Percentiles rank a stretch among this genome's conserved stretches.
These are phyloP conservation scores for Cymbopogon flexuosus DNA, from an alignment of 202 grass and related monocot genomes.

Conservation along the genomic window DNA sequence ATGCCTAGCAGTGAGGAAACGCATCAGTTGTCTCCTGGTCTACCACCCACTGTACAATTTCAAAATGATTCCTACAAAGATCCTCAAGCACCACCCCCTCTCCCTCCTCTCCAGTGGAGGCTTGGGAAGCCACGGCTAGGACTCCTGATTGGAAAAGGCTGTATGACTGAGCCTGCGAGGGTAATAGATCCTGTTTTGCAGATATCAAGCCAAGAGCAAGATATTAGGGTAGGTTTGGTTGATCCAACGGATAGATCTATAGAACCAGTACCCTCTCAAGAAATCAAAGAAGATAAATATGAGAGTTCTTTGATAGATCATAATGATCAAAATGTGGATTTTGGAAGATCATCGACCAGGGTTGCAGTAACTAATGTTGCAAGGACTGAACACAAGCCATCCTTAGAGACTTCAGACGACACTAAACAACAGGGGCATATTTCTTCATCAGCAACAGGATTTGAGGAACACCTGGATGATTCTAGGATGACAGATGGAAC, in stretches of 20 bases:
- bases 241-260: slow-evolving; percentile 16
- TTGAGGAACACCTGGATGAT: background rate
- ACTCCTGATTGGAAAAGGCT: slow-evolving; percentile 25
- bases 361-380: slow-evolving; percentile 23
- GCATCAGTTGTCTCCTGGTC: slow-evolving; percentile 4
- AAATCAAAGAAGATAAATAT: slow-evolving; percentile 17
- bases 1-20: slow-evolving; percentile 18
- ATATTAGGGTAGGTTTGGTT: slow-evolving; percentile 5
- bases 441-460: slow-evolving; percentile 12
- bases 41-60: slow-evolving; percentile 16
- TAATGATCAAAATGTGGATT: slow-evolving; percentile 38
- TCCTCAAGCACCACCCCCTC: slow-evolving; percentile 52
- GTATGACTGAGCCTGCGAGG: slow-evolving; percentile 27
- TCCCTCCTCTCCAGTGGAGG: slow-evolving; percentile 93
- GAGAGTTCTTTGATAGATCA: slow-evolving; percentile 23
- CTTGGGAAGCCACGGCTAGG: slow-evolving; percentile 50
- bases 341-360: slow-evolving; percentile 1
- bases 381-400: slow-evolving; percentile 32
- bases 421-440: slow-evolving; percentile 5
- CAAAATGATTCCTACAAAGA: slow-evolving; percentile 44
- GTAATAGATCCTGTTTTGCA: slow-evolving; percentile 25
- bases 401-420: slow-evolving; percentile 23
- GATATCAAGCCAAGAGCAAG: slow-evolving; percentile 27
- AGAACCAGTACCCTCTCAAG: slow-evolving; percentile 21
- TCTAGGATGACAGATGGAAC: background rate